Conservation (phyloP, 2,329 filamentous ascomycete species). For the Alternaria triticina region DNA sequence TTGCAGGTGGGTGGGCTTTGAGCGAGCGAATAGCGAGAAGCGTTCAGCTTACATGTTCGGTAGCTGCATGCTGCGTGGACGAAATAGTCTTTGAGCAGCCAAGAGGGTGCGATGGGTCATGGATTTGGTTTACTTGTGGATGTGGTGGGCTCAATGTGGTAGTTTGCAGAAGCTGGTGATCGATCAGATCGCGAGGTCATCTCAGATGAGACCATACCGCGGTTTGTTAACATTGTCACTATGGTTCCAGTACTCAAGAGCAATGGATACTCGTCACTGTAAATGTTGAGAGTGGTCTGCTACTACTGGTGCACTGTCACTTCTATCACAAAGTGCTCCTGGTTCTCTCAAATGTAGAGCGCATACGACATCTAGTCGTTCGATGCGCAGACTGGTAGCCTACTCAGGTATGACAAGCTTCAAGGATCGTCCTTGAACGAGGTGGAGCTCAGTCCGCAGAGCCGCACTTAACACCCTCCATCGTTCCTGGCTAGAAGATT, state of each 20-base stretch:
- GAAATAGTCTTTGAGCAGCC: background rate
- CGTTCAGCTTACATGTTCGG: background rate
- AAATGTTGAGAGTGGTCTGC: fast-evolving
- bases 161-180: background rate
- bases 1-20: background rate
- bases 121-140: background rate
- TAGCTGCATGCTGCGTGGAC: background rate
- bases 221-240: too few species aligned
- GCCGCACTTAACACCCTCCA: background rate
- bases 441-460: background rate
- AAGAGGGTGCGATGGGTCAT: background rate
- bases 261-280: background rate
- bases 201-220: too few species aligned
- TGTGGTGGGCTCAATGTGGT: background rate
- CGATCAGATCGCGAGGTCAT: background rate
- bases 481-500: background rate
- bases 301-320: background rate
- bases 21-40: background rate
- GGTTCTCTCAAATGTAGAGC: too few species aligned
- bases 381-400: too few species aligned
- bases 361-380: too few species aligned
- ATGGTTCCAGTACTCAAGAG: too few species aligned
- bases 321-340: background rate
- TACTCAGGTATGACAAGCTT: background rate
- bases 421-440: background rate